phyloP scores from a whole-genome alignment of 2,329 filamentous ascomycete species.

The Chaetomiaceae sp. region DNA sequence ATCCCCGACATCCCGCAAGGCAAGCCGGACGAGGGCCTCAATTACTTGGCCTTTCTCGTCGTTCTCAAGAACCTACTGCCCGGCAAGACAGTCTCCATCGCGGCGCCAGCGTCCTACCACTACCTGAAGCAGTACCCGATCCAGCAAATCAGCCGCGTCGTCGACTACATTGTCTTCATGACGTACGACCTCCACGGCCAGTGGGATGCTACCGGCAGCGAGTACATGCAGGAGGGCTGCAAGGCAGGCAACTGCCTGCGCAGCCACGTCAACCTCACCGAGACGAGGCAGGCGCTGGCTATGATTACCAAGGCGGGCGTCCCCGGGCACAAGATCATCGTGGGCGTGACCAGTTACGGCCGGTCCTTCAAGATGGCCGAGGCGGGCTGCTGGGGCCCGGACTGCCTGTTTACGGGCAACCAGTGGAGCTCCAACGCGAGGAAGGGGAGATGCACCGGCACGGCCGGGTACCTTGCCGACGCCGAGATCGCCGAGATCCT shows the following conservation, averaged over 20 bases:
- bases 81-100: slow-evolving; percentile 20
- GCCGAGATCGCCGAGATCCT: slow-evolving; percentile 25
- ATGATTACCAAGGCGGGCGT: slow-evolving; percentile 25
- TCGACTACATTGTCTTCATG: slow-evolving; percentile 36
- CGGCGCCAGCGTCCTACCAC: slow-evolving; percentile 29
- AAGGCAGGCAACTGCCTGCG: slow-evolving; percentile 24
- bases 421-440: slow-evolving; percentile 1
- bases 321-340: slow-evolving; percentile 16
- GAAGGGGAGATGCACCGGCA: slow-evolving; percentile 19
- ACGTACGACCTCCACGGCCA: slow-evolving; percentile 35
- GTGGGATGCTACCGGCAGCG: slow-evolving; percentile 28
- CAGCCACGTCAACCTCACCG: slow-evolving; percentile 17
- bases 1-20: slow-evolving; percentile 33
- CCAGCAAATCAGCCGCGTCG: slow-evolving; percentile 17
- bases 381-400: slow-evolving; percentile 6
- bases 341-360: slow-evolving; percentile 22
- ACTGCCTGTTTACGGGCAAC: slow-evolving; percentile 17
- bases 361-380: slow-evolving; percentile 21
- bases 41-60: slow-evolving; percentile 33
- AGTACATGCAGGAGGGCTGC: slow-evolving; percentile 26
- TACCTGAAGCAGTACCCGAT: slow-evolving; percentile 31
- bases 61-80: slow-evolving; percentile 14
- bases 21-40: slow-evolving; percentile 25
- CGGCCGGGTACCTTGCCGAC: slow-evolving; percentile 20
- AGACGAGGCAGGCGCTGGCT: slow-evolving; percentile 8